phyloP scores from a whole-genome alignment of 164 flowering plant species.

The Vitis rupestris region DNA sequence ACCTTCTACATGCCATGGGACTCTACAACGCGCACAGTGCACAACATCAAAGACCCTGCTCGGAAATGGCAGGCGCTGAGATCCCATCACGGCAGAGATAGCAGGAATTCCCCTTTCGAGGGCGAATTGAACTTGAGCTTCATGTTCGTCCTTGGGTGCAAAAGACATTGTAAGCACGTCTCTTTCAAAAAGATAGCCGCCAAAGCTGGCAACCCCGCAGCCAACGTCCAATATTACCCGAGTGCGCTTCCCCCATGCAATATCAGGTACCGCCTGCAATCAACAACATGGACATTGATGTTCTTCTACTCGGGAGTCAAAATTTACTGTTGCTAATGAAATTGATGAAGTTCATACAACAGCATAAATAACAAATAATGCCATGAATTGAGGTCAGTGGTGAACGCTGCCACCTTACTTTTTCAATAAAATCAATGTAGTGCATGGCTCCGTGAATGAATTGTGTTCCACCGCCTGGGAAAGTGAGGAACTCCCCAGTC shows the following conservation, averaged over 20 bases:
- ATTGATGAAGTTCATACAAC: background rate
- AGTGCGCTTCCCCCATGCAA: conserved; percentile 81
- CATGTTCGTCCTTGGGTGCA: conserved; percentile 97
- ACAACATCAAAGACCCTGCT: conserved; percentile 81
- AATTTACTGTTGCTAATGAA: background rate
- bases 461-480: conserved; percentile 97
- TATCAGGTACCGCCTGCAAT: conserved; percentile 57
- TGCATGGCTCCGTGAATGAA: conserved; percentile 97
- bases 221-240: conserved; percentile 88
- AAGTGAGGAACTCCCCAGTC: conserved; percentile 80
- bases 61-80: conserved; percentile 85
- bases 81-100: conserved; percentile 96
- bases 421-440: conserved; percentile 76
- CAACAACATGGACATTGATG: background rate
- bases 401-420: conserved; percentile 34
- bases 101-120: conserved; percentile 96
- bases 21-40: conserved; percentile 92
- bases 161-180: conserved; percentile 90
- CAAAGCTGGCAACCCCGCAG: conserved; percentile 96
- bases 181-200: conserved; percentile 81
- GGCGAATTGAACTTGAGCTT: conserved; percentile 95
- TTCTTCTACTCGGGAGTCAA: too few species aligned
- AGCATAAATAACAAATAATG: too few species aligned
- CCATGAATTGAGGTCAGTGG: too few species aligned
- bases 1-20: conserved; percentile 94